Base-by-base conservation (phyloP, 768 basidiomycete genomes). In the Boletellus emodensis region DNA sequence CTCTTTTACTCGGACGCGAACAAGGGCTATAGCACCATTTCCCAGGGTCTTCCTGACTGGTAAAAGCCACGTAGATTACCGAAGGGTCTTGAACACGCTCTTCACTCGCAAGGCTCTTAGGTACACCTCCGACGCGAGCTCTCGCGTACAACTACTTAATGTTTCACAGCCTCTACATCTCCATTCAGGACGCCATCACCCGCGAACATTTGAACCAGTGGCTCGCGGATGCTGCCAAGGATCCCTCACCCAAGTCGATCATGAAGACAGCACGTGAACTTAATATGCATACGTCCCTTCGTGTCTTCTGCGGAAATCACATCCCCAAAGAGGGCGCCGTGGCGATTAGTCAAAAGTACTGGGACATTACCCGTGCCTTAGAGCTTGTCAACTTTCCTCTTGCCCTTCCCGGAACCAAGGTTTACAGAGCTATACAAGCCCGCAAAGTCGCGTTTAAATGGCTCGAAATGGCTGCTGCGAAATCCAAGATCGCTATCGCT, bases 311-410 rank as follows among this genome's bases (percentile, higher is more conserved):
- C 63, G 96, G 96, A 15, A 72, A 76, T 54, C 90, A 98, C 69
- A 86, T 98, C 58, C 83, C 91, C 26, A 85, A 92, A 14, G 71
- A 82, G 8, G 90, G 86, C 36, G 81, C 85, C 22, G 63, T 71
- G 14, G 90, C 92, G 64, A 94, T 99, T 65, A 87, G 81, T 63
- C 85, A 90, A 57, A 93, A 92, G 65, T 98, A 98, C 74, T 98
- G 95, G 95, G 76, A 78, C 52, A 96, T 99, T 71, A 98, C 96
- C 7, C 75, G 83, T 59, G 91, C 96, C 3, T 85, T 99, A 37
- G 92, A 99, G 67, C 87, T 99, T 48, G 96, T 99, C 76, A 99
- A 99, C 76, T 98, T 99, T 75, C 96, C 96, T 14, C 72, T 98
- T 53, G 85, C 95, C 14, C 61, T 96, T 34, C 96, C 96, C 17